A percentile compares a stretch with the other conserved stretches of the same genome.
phyloP scores from a whole-genome alignment of 768 basidiomycete genomes.

The Trametes villosa region DNA sequence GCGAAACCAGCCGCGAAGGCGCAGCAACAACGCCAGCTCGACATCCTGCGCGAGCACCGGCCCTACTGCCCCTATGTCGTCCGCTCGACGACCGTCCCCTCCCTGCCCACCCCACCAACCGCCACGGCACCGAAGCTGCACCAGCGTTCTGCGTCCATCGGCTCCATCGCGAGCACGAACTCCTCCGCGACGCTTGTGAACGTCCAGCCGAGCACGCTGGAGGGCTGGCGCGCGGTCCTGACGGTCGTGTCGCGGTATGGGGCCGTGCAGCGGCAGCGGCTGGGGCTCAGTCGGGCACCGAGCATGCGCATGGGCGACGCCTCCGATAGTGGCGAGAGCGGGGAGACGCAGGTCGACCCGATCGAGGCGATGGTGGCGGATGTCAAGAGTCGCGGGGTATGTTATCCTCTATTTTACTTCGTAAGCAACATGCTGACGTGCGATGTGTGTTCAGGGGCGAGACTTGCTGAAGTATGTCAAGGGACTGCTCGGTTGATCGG shows the following conservation, averaged over 20 bases:
- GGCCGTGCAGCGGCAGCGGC: constrained; percentile 57
- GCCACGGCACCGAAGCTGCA: constrained; percentile 6
- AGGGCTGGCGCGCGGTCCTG: constrained; percentile 85
- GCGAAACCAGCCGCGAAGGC: constrained; percentile 23
- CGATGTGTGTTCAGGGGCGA: constrained; percentile 52
- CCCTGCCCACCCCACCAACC: constrained; percentile 43
- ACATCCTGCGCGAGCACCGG: constrained; percentile 80
- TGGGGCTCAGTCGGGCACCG: constrained; percentile 32
- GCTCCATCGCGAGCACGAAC: constrained; percentile 29
- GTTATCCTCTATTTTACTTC: constrained; percentile 33
- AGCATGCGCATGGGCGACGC: constrained; percentile 32
- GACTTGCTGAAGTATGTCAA: constrained; percentile 77
- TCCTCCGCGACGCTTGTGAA: constrained; percentile 40
- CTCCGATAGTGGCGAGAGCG: constrained; percentile 14
- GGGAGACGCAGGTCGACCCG: constrained; percentile 28
- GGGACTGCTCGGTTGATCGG: constrained; percentile 57
- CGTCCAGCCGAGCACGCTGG: constrained; percentile 44
- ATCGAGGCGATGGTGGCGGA: constrained; percentile 70
- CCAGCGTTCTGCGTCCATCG: constrained; percentile 32
- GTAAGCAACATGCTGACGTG: constrained; percentile 11
- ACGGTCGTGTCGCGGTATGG: constrained; percentile 69
- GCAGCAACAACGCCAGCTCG: constrained; percentile 55
- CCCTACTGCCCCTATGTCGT: constrained; percentile 87
- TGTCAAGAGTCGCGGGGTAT: constrained; percentile 76
- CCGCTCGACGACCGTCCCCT: constrained; percentile 66